Percentiles rank a stretch among this genome's conserved stretches.
Evolutionary conservation across 2,329 filamentous ascomycete species (phyloP).

Genomic region (Epichloe gansuensis): DNA sequence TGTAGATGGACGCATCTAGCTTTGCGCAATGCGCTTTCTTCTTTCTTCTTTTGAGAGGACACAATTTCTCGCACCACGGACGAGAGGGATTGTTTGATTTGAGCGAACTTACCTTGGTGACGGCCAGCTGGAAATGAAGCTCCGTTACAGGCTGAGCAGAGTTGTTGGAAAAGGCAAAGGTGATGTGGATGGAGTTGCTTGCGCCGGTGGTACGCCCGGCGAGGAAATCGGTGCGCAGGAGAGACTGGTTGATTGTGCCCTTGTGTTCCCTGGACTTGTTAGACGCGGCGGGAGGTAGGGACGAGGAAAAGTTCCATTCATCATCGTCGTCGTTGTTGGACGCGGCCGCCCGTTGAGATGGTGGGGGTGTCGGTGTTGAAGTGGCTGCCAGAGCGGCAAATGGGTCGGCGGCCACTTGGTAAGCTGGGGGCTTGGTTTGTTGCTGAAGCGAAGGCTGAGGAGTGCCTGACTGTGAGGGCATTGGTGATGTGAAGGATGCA

Average conservation of each 20-base stretch:
- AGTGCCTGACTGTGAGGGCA: conserved; percentile 38
- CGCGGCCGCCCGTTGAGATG: conserved; percentile 14
- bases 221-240: conserved; percentile 59
- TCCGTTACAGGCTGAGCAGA: conserved; percentile 59
- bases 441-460: conserved; percentile 37
- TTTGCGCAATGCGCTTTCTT: too few species aligned
- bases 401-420: conserved; percentile 32
- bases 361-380: conserved; percentile 13
- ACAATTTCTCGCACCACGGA: too few species aligned
- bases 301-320: conserved; percentile 88
- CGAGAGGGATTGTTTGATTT: too few species aligned
- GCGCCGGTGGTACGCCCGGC: conserved; percentile 46
- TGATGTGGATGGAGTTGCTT: conserved; percentile 50
- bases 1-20: too few species aligned
- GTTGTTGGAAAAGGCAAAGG: conserved; percentile 75
- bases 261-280: conserved; percentile 48
- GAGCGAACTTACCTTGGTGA: conserved; percentile 58
- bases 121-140: conserved; percentile 81
- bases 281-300: conserved; percentile 50
- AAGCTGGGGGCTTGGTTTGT: conserved; percentile 31
- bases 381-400: conserved; percentile 35
- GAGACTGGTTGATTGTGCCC: conserved; percentile 54
- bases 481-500: conserved; percentile 40
- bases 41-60: too few species aligned
- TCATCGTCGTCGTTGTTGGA: conserved; percentile 72